A percentile compares a stretch with the other conserved stretches of the same genome.
Evolutionary conservation across 345 rosid species (phyloP).

Genomic region (Cardamine chenopodiifolia): DNA sequence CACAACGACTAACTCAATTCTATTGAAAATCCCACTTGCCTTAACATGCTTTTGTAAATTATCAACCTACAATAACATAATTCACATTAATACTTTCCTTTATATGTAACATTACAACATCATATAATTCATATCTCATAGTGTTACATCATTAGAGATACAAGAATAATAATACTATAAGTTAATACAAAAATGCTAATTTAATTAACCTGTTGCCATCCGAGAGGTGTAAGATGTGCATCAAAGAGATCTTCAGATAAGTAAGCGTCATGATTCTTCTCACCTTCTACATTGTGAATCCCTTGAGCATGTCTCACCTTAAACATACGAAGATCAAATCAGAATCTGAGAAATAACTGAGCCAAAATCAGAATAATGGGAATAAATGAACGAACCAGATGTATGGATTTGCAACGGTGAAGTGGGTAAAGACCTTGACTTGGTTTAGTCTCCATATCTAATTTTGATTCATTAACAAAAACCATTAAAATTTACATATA

Average conservation of each 20-base stretch:
- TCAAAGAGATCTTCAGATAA: slow-evolving; percentile 68
- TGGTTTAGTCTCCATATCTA: slow-evolving; percentile 54
- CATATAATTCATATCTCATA: not conserved
- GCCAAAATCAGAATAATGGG: not conserved
- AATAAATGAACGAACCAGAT: slow-evolving; percentile 58
- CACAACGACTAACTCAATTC: slow-evolving; percentile 62
- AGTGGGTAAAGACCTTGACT: slow-evolving; percentile 56
- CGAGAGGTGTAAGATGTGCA: slow-evolving; percentile 82
- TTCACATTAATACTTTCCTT: not conserved
- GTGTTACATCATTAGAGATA: not conserved
- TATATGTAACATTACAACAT: not conserved
- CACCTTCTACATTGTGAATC: slow-evolving; percentile 81
- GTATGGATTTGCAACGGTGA: slow-evolving; percentile 75
- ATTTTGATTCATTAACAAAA: not conserved
- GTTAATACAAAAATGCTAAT: not conserved
- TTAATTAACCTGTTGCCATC: slow-evolving; percentile 76
- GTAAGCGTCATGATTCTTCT: slow-evolving; percentile 52
- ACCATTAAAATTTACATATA: not conserved
- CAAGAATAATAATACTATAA: not conserved
- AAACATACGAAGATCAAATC: not conserved
- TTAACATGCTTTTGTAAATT: slow-evolving; percentile 69
- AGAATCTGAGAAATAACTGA: not conserved
- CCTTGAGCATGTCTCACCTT: slow-evolving; percentile 97
- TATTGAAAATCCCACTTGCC: slow-evolving; percentile 51
- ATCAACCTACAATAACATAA: slow-evolving; percentile 52